Evolutionary conservation across 108 stramenopile genomes (phyloP).

Genomic region (Nitzschia sp.): DNA sequence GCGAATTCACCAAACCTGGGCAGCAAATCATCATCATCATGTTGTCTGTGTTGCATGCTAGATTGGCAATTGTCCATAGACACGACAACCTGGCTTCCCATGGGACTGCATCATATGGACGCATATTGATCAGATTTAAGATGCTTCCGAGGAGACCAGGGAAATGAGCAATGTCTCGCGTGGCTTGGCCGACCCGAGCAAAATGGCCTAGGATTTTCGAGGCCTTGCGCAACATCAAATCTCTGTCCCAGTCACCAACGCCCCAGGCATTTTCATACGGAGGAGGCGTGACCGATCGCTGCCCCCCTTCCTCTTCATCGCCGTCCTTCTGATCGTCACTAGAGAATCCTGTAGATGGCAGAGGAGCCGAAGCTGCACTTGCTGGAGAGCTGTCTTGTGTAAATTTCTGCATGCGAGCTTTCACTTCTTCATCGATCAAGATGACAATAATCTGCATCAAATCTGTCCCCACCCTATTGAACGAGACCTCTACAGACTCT

Average conservation of each 20-base stretch:
- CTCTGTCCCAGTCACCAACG: conserved; percentile 21
- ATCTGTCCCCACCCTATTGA: conserved; percentile 42
- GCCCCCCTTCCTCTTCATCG: neutral
- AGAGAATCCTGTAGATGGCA: neutral
- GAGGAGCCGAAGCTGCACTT: neutral
- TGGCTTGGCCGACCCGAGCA: conserved; percentile 53
- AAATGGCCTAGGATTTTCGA: conserved; percentile 65
- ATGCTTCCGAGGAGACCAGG: conserved; percentile 45
- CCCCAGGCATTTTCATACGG: neutral
- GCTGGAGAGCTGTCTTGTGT: neutral
- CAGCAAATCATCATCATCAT: conserved; percentile 66
- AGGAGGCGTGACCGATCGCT: conserved; percentile 1
- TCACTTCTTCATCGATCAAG: conserved; percentile 40
- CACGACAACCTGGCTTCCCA: conserved; percentile 53
- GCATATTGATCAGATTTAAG: conserved; percentile 34
- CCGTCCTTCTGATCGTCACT: neutral
- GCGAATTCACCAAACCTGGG: conserved; percentile 44
- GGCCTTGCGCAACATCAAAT: conserved; percentile 38
- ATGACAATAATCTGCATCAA: conserved; percentile 39
- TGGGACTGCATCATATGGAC: conserved; percentile 36
- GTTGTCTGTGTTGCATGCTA: conserved; percentile 69
- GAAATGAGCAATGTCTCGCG: conserved; percentile 49
- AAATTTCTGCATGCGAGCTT: conserved; percentile 8
- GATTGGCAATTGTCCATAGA: conserved; percentile 60
- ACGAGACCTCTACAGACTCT: conserved; percentile 40